phyloP scores from a whole-genome alignment of 1,139 yeast genomes.

The Schwanniomyces etchellsii region DNA sequence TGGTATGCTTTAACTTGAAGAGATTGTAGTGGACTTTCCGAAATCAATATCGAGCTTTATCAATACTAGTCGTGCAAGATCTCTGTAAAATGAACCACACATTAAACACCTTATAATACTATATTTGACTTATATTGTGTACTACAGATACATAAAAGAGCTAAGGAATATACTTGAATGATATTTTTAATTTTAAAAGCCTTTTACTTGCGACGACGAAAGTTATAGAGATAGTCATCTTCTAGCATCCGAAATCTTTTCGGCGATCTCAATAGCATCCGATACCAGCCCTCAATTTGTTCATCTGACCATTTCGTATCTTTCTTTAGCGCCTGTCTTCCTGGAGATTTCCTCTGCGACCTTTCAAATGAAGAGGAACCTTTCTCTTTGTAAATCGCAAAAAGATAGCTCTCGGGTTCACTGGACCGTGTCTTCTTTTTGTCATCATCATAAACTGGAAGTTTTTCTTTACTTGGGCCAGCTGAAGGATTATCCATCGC shows the following conservation, averaged over 20 bases:
- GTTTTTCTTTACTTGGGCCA: slow-evolving; percentile 2
- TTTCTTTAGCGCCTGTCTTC: slow-evolving; percentile 47
- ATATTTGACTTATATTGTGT: too few species aligned
- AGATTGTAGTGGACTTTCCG: too few species aligned
- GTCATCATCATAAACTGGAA: slow-evolving; percentile 13
- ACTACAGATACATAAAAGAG: too few species aligned
- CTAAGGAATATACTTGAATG: too few species aligned
- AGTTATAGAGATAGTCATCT: slow-evolving; percentile 46
- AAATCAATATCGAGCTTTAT: too few species aligned
- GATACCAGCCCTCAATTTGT: slow-evolving; percentile 90
- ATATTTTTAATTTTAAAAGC: too few species aligned
- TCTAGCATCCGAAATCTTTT: slow-evolving; percentile 55
- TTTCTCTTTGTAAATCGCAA: slow-evolving; percentile 49
- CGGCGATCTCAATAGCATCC: slow-evolving; percentile 66
- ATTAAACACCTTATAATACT: too few species aligned
- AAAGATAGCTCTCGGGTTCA: slow-evolving; percentile 46
- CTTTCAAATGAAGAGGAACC: slow-evolving; percentile 43
- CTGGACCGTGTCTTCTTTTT: slow-evolving; percentile 7
- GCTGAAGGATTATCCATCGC: slow-evolving; percentile 11
- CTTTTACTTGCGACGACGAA: not conserved
- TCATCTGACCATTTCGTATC: slow-evolving; percentile 75
- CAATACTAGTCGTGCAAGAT: too few species aligned
- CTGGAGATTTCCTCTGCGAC: slow-evolving; percentile 43
- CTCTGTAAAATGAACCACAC: too few species aligned
- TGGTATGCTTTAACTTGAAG: slow-evolving; percentile 24